Evolutionary conservation across 108 stramenopile genomes (phyloP), one percentile per base, ranked within the genome.

Genomic region (Epipyxis sp.): DNA sequence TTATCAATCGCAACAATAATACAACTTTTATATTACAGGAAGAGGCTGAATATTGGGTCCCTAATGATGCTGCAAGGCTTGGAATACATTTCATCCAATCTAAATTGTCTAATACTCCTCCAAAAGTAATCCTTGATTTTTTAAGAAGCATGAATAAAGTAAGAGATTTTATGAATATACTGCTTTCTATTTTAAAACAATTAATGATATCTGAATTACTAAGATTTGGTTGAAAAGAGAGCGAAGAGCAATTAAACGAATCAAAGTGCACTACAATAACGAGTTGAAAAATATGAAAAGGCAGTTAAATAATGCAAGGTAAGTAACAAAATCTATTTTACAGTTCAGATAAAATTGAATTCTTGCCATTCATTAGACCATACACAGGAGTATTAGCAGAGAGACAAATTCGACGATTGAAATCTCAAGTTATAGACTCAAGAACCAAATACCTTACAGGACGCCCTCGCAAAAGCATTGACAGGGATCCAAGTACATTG

Each of bases 381-480:
- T 74, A 74, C 50, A 46, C 40, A 29, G 71, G 71, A 29, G 71
- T 74, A 10, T 42, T 74, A 27, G 71, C 71, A 27, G 71, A 74
- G 42, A 13, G 71, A 74, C 44, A 74, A 42, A 74, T 74, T 74
- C 6, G 71, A 34, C 50, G 71, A 6, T 42, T 74, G 46, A 6
- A 74, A 32, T 42, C 44, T n/a, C 71, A 74, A 37, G 71, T 74
- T 10, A 74, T 43, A 74, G 3, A 3, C 40, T 16, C 3, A 6
- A 6, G n/a, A 32, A 57, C 3, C 41, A 74, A 74, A 42, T 42
- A 13, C 6, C 25, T 74, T 10, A 74, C 25, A 35, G 71, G 71
- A 25, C 71, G 71, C 3, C 71, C 71, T 27, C 44, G 50, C 6
- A n/a, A n/a, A n/a, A n/a, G n/a, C n/a, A n/a, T n/a, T n/a, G n/a